phyloP scores from a whole-genome alignment of 2,329 filamentous ascomycete genomes.

The Aspergillus versicolor region DNA sequence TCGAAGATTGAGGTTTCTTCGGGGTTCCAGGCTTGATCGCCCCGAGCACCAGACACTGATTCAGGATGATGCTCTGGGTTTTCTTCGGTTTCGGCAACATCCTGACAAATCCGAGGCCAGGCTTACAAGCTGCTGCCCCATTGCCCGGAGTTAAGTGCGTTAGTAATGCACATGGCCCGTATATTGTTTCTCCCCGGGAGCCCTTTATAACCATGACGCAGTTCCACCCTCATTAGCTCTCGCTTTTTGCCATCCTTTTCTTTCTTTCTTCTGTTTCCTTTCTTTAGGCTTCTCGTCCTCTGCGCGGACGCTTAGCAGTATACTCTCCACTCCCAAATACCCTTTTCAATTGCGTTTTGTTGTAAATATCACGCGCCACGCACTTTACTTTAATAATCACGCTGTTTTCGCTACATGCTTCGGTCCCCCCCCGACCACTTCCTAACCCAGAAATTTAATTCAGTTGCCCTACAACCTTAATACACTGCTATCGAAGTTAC shows the following conservation, averaged over 20 bases:
- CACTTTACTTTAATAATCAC: constrained; percentile 6
- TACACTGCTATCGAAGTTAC: neutral
- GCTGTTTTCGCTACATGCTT: neutral
- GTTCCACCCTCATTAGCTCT: neutral
- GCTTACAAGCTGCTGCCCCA: neutral
- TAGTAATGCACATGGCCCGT: neutral
- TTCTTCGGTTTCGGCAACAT: constrained; percentile 1
- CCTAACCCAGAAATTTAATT: neutral
- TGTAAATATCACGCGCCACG: constrained; percentile 3
- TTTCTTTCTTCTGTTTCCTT: neutral
- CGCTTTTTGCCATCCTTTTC: neutral
- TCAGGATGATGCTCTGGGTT: neutral
- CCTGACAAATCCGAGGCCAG: constrained; percentile 4
- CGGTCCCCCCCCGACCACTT: neutral
- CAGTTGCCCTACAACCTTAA: neutral
- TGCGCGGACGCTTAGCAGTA: neutral
- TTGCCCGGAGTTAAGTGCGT: constrained; percentile 5
- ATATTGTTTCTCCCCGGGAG: neutral
- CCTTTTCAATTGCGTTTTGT: neutral
- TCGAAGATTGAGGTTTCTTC: neutral
- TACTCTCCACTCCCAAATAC: constrained; percentile 2
- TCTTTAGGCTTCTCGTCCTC: constrained; percentile 4
- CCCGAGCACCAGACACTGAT: neutral
- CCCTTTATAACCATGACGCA: constrained; percentile 3
- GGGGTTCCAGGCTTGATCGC: neutral